These are phyloP conservation scores for Globisporangium polare DNA, from an alignment of 352 stramenopile genomes.

Conservation along the genomic window DNA sequence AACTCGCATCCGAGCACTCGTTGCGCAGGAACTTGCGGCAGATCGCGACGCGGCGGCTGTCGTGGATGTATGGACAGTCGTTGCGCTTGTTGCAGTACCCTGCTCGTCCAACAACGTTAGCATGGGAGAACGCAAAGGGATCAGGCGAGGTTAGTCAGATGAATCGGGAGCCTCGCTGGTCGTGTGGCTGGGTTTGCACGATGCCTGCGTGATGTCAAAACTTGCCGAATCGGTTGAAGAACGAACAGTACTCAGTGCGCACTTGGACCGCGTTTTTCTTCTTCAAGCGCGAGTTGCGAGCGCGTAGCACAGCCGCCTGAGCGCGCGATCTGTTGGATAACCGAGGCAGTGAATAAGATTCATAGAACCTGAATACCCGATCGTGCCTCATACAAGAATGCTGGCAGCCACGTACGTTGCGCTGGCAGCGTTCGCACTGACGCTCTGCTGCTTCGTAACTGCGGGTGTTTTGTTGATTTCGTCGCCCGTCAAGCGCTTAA, in stretches of 20 bases:
- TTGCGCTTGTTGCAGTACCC: constrained; percentile 83
- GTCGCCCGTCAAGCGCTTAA: constrained; percentile 36
- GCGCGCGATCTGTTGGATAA: constrained; percentile 27
- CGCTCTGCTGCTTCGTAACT: constrained; percentile 9
- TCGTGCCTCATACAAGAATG: not conserved
- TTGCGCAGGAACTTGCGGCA: constrained; percentile 76
- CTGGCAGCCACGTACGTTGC: constrained; percentile 26
- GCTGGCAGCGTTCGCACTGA: constrained; percentile 16
- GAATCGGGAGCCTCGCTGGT: not conserved
- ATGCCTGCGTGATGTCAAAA: constrained; percentile 2
- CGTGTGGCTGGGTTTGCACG: not conserved
- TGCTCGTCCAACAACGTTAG: constrained; percentile 16
- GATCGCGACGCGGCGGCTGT: constrained; percentile 78
- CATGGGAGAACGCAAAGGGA: constrained; percentile 3
- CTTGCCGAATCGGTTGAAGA: constrained; percentile 84
- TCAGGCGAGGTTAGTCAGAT: not conserved
- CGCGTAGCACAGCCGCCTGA: constrained; percentile 47
- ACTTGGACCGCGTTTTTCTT: constrained; percentile 23
- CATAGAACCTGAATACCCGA: not conserved
- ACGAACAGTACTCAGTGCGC: constrained; percentile 76
- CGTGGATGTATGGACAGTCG: constrained; percentile 76
- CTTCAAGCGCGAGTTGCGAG: constrained; percentile 35
- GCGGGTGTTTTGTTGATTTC: constrained; percentile 15
- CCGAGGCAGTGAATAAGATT: not conserved
- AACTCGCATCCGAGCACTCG: constrained; percentile 53